Evolutionary conservation across 164 flowering plant genomes (phyloP), one percentile per base, ranked within the genome.

Genomic region (Hamamelis virginiana): DNA sequence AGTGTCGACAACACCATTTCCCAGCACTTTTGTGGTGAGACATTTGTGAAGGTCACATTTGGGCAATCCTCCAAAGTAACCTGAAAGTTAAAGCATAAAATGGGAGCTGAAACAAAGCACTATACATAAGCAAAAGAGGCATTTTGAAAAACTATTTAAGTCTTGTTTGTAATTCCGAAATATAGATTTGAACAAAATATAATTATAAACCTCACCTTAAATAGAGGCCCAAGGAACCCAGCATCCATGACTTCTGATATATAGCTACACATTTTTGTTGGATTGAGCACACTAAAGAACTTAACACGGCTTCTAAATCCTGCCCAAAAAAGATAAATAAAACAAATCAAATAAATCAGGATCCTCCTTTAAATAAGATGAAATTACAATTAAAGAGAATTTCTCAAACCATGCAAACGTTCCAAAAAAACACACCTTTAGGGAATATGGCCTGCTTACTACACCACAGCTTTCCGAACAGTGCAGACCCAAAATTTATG

Each of bases 191-290:
- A 59, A 52, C 50, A 38, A 10, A 58, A 68, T 44, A 50, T 44
- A 19, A 67, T 28, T 27, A 58, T 19, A 52, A 59, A 53, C 18
- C 68, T 18, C 38, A 90, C 97, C 96, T 89, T 90, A 74, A 92
- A 92, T 21, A 90, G 68, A 60, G 97, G 97, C 15, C 96, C 96
- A 65, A 87, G 77, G 27, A 86, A 75, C 26, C 94, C 96, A 43
- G 85, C 92, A 84, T 89, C 92, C n/a, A 85, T 60, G 62, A 92
- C 80, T 80, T 92, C 97, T 18, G 90, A 90, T 50, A 84, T 74
- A 72, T 92, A 92, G 76, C 72, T 68, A 67, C 84, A 79, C 16
- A 68, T 44, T 47, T 67, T 77, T 60, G 67, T 68, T 16, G 94
- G 97, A 79, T 85, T 71, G 33, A 84, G 75, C 59, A 86, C 74